Evolutionary conservation across 176 grass and related monocot genomes (phyloP), one percentile per base, ranked within the genome.

Genomic region (Eragrostis nindensis): DNA sequence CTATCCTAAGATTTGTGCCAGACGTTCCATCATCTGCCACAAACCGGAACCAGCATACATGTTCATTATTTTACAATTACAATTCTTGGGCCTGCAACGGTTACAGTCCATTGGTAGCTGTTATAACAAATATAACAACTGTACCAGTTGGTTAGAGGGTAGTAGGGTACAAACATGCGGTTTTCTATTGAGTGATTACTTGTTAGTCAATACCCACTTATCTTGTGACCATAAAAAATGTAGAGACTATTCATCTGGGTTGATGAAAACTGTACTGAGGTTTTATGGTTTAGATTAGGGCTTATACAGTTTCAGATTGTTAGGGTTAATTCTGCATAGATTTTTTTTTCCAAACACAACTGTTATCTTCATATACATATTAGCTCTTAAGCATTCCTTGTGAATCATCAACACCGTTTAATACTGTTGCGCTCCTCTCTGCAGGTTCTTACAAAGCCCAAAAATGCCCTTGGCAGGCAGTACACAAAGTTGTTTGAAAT

Each of bases 401-500:
- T 48, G 65, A 36, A 36, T 4, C 32, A 36, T 36, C 32, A 36
- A 36, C 32, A 1, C 61, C 29, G 47, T 18, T 57, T 68, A 76
- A 79, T 65, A 10, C 14, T 44, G 74, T 19, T 75, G 60, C 73
- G 43, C 47, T 66, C 19, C 22, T 60, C 8, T 62, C 44, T 81
- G 66, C 68, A 92, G 90, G 87, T 89, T 81, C 90, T 92, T 77
- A 92, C 76, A 59, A 86, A 89, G 59, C 90, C 90, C 25, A 92
- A 84, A 68, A 92, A 92, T 73, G 84, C 87, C 67, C 83, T 92
- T 81, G 84, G 84, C 21, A 87, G 85, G 52, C 90, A 92, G 81
- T 92, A 89, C 39, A 84, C 75, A 12, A 92, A 87, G 84, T 81
- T 92, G 60, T 92, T 92, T 74, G 83, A 89, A 86, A 92, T 92